These are phyloP conservation scores for Aspergillus wentii DNA, from an alignment of 495 filamentous ascomycete genomes.

Conservation along the genomic window DNA sequence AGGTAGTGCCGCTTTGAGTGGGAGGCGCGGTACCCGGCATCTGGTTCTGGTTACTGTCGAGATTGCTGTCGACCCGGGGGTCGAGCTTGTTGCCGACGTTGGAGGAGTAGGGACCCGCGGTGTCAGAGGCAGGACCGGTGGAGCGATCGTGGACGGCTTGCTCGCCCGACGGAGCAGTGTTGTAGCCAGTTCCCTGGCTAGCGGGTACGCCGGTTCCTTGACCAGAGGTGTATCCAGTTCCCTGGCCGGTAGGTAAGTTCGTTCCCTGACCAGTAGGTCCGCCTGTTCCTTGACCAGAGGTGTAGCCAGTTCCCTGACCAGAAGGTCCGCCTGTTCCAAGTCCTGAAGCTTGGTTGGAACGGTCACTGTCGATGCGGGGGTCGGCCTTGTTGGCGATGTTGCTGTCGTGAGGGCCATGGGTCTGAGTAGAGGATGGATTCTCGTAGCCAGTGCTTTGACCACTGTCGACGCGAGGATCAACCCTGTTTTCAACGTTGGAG, in stretches of 20 bases:
- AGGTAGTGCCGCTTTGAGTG: no score
- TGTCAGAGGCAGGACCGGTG: conserved; percentile 6
- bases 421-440: conserved; percentile 8
- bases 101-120: conserved; percentile 13
- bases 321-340: no score
- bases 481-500: conserved; percentile 8
- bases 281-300: conserved; percentile 13
- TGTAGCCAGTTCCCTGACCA: no score
- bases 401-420: conserved; percentile 34
- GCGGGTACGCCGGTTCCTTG: no score
- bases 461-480: conserved; percentile 8
- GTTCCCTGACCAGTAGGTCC: no score
- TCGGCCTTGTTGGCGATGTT: conserved; percentile 45
- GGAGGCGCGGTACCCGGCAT: no score
- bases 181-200: no score
- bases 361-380: conserved; percentile 43
- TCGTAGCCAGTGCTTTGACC: no score
- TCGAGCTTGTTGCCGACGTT: conserved; percentile 17
- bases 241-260: no score
- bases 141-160: conserved; percentile 32
- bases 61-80: conserved; percentile 16
- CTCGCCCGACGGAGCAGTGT: conserved; percentile 53
- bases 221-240: no score
- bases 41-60: no score
- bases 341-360: conserved; percentile 21